Evolutionary conservation across 495 filamentous ascomycete genomes (phyloP), one percentile per base, ranked within the genome.

Genomic region (Aspergillus kassunensis): DNA sequence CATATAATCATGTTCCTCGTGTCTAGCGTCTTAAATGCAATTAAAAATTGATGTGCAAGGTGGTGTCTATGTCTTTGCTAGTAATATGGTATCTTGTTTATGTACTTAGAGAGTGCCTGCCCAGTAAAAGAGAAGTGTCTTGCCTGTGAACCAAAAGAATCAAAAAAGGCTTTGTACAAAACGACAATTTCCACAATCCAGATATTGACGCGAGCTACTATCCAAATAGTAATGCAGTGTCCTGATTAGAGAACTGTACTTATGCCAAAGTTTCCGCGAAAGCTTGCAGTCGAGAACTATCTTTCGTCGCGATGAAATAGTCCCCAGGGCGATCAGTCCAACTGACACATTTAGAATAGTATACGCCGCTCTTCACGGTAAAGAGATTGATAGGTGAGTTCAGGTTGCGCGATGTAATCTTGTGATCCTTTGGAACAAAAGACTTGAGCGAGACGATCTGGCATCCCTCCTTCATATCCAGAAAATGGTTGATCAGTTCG

Each of bases 391-490:
- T 84, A 25, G 90, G 86, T 33, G 86, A 86, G 57, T 85, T 80
- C 37, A 85, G 68, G 47, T 90, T 91, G 31, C 87, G 79, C 4
- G 72, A 72, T 21, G 81, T 80, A 35, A 89, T 85, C 54, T 85
- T 80, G 51, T 88, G 83, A 50, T 82, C 85, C 7, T 78, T 74
- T 6, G 85, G 80, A 18, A 90, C 88, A 61, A 95, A 95, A 4
- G 83, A 85, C 63, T 90, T 90, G 24, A 95, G 70, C 9, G 85
- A 89, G 25, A 97, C 84, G 51, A 98, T 87, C 66, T 87, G 83
- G 64, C 87, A 88, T 23, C 95, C 95, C 43, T 90, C 84, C 69
- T 96, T 97, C 58, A 97, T 79, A 64, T 98, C 93, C 53, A 98
- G 69, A 64, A 98, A 98, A 72, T 96, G 87, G 55, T 88, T 85